Conservation (phyloP, 768 basidiomycete genomes). For the Boletus subcaerulescens region DNA sequence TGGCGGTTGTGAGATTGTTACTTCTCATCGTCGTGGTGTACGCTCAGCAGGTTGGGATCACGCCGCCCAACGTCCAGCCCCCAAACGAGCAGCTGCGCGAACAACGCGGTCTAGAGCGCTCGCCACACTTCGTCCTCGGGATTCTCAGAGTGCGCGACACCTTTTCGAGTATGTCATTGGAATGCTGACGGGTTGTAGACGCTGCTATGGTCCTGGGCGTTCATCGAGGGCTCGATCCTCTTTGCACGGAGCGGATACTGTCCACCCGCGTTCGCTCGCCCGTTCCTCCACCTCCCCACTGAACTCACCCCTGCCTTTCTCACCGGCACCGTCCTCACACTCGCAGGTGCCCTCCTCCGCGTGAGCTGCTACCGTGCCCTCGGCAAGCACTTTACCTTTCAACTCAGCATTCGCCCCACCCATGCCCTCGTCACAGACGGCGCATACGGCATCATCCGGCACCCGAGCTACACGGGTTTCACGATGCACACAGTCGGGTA, state of each 20-base stretch:
- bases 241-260: background rate
- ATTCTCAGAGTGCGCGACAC: background rate
- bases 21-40: background rate
- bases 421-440: constrained; percentile 26
- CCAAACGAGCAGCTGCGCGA: constrained; percentile 9
- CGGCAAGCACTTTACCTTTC: constrained; percentile 24
- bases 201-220: background rate
- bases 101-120: constrained; percentile 5
- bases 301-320: constrained; percentile 5
- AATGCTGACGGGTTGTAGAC: background rate
- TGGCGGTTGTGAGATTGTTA: constrained; percentile 5
- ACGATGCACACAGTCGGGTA: background rate
- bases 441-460: constrained; percentile 26
- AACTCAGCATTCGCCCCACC: constrained; percentile 15
- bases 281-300: background rate
- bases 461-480: constrained; percentile 28
- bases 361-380: constrained; percentile 16
- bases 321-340: background rate
- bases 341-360: constrained; percentile 15
- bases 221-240: constrained; percentile 5
- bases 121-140: background rate
- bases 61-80: constrained; percentile 18
- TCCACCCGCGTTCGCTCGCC: background rate
- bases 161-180: background rate
- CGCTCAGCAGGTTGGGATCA: background rate